These are phyloP conservation scores for Actinidia arguta DNA, from an alignment of 179 eudicot genomes.

Conservation along the genomic window DNA sequence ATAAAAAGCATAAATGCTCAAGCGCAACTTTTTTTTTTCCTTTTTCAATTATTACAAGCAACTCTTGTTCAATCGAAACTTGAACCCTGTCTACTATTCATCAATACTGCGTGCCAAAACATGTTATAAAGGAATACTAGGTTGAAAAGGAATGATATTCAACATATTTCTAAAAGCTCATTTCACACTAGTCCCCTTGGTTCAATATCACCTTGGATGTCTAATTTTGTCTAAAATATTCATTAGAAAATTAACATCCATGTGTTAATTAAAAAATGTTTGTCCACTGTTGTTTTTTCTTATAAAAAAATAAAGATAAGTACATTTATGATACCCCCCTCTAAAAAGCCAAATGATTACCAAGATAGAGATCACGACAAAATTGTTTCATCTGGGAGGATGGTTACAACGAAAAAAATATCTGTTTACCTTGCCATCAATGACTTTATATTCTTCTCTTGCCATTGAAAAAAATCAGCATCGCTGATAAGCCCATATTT, in stretches of 20 bases:
- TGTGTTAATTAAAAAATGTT: not conserved
- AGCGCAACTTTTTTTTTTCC: not conserved
- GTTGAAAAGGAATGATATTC: slow-evolving; percentile 1
- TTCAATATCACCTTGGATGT: not conserved
- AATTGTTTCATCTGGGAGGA: no score
- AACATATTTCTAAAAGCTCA: not conserved
- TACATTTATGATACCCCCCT: not conserved
- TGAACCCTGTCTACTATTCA: not conserved
- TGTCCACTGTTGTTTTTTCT: not conserved
- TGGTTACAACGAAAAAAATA: not conserved
- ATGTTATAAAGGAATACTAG: not conserved
- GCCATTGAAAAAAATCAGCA: slow-evolving; percentile 96
- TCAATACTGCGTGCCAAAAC: not conserved
- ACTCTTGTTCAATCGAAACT: not conserved
- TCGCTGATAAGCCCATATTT: slow-evolving; percentile 96
- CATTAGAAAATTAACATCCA: not conserved
- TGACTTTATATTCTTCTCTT: slow-evolving; percentile 84
- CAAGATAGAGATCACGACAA: not conserved
- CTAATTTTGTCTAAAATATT: not conserved
- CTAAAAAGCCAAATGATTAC: not conserved
- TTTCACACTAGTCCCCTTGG: not conserved
- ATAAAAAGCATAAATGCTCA: not conserved
- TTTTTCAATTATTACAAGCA: not conserved
- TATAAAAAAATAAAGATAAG: no score
- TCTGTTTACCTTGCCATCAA: slow-evolving; percentile 76